Conservation (phyloP, 1,284 basidiomycete species). For the Irpex lacteus region DNA sequence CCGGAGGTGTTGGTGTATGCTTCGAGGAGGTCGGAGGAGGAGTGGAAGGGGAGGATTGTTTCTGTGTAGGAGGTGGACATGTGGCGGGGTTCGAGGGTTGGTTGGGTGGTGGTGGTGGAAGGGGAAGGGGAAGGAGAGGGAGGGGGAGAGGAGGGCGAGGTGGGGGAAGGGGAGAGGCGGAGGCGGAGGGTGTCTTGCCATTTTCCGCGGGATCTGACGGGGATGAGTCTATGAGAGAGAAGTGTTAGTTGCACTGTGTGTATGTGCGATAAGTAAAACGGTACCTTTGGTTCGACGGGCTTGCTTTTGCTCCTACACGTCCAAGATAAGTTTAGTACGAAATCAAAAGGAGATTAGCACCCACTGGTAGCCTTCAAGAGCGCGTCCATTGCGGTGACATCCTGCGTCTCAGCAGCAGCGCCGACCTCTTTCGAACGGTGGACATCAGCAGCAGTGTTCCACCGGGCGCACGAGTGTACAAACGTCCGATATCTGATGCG, state of each 20-base stretch:
- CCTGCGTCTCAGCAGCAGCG: slow-evolving; percentile 50
- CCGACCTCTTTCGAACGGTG: slow-evolving; percentile 23
- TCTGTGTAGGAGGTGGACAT: slow-evolving; percentile 75
- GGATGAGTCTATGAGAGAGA: background rate
- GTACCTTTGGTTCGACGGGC: background rate
- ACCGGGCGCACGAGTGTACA: background rate
- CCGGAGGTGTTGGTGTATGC: slow-evolving; percentile 69
- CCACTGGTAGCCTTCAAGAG: slow-evolving; percentile 56
- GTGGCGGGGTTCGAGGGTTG: slow-evolving; percentile 36
- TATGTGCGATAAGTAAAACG: background rate
- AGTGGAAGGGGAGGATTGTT: slow-evolving; percentile 59
- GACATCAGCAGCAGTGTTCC: slow-evolving; percentile 6
- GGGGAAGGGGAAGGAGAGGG: background rate
- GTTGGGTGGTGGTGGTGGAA: background rate
- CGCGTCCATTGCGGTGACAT: slow-evolving; percentile 57
- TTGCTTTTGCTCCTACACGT: background rate
- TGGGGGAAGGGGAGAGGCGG: no score
- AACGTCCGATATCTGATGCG: background rate
- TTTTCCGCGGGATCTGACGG: background rate
- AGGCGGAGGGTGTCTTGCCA: background rate
- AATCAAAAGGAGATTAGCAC: no score
- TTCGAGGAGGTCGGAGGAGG: slow-evolving; percentile 55
- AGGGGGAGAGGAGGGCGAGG: no score
- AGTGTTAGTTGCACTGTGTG: no score
- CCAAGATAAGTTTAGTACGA: background rate